phyloP scores from a whole-genome alignment of 192 early-diverging fungal species.

The Coemansia erecta region DNA sequence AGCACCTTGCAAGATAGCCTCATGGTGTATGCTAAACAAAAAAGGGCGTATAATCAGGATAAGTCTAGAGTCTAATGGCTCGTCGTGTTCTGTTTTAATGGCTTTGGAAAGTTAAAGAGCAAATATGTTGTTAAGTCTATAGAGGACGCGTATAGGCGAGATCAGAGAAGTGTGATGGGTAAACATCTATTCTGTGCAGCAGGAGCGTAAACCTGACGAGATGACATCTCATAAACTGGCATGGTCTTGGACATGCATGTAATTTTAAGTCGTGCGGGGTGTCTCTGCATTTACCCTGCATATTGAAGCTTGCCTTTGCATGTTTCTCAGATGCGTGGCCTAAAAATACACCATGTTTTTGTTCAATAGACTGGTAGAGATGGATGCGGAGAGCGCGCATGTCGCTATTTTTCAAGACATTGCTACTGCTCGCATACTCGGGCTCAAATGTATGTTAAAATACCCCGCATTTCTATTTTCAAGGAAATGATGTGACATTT shows the following conservation, averaged over 20 bases:
- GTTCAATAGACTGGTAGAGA: no score
- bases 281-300: no score
- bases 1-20: constrained; percentile 19
- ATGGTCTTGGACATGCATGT: constrained; percentile 2
- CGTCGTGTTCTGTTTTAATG: not conserved
- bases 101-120: not conserved
- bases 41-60: no score
- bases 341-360: no score
- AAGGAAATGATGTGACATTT: not conserved
- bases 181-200: no score
- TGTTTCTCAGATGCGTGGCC: no score
- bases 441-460: not conserved
- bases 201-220: not conserved
- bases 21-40: constrained; percentile 5
- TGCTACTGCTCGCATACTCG: not conserved
- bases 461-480: not conserved
- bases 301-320: no score
- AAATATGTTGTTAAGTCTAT: no score
- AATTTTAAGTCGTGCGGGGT: not conserved
- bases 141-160: no score
- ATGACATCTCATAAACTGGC: not conserved
- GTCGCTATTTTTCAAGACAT: not conserved
- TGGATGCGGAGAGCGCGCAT: no score
- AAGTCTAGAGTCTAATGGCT: not conserved
- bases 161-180: no score